phyloP scores from a whole-genome alignment of 2,329 filamentous ascomycete genomes.

The Penicillium sp. region DNA sequence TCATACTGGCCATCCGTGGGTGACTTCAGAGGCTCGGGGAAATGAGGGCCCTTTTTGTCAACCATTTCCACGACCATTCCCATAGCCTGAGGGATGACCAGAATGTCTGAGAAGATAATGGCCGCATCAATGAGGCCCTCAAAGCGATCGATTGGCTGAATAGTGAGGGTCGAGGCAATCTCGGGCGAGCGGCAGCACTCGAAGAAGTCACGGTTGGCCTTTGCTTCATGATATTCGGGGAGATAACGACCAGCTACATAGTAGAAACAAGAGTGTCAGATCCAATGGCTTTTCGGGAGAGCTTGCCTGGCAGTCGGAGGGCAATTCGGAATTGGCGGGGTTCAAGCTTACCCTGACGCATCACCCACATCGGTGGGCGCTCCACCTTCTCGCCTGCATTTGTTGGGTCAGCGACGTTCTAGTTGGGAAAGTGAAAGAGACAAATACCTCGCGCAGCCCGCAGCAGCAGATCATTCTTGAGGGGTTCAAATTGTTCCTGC shows the following conservation, averaged over 20 bases:
- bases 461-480: constrained; percentile 89
- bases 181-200: constrained; percentile 92
- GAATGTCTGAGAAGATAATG: constrained; percentile 98
- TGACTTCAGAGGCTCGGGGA: constrained; percentile 73
- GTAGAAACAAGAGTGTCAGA: constrained; percentile 9
- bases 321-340: not conserved
- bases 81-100: constrained; percentile 96
- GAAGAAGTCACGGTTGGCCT: constrained; percentile 89
- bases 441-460: constrained; percentile 75
- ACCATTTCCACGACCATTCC: constrained; percentile 99
- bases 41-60: constrained; percentile 93
- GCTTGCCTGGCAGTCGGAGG: not conserved
- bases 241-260: constrained; percentile 82
- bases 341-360: constrained; percentile 76
- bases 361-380: constrained; percentile 95
- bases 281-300: too few species aligned
- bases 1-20: constrained; percentile 80
- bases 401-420: constrained; percentile 12
- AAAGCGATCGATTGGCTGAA: constrained; percentile 91
- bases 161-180: constrained; percentile 83
- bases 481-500: constrained; percentile 67
- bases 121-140: constrained; percentile 87
- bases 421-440: not conserved
- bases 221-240: constrained; percentile 94
- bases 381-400: constrained; percentile 76